Percentiles rank a stretch among this genome's conserved stretches.
Conservation (phyloP, 1,284 basidiomycete genomes). For the Vanrija pseudolonga region DNA sequence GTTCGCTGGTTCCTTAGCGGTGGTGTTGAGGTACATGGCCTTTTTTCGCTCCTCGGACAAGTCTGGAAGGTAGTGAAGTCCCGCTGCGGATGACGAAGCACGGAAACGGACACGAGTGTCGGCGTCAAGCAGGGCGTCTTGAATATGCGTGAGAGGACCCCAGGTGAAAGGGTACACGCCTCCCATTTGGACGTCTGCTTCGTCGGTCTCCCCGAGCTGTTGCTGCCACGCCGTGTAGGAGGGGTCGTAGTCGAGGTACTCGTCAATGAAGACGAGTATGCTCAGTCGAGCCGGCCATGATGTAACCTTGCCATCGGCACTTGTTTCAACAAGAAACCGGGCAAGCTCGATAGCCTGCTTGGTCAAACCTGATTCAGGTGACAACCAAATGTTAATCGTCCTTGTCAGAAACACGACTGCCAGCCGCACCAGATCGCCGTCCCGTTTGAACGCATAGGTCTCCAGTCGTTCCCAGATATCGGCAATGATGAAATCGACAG, state of each 20-base stretch:
- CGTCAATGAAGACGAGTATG: conserved; percentile 63
- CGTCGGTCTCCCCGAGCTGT: conserved; percentile 17
- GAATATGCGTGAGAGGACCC: conserved; percentile 48
- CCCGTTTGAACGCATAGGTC: conserved; percentile 60
- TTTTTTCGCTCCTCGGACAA: conserved; percentile 19
- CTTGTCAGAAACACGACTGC: conserved; percentile 63
- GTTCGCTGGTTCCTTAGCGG: conserved; percentile 16
- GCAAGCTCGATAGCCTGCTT: conserved; percentile 56
- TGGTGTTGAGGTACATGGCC: conserved; percentile 23
- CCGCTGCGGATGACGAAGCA: conserved; percentile 61
- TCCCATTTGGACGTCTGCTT: conserved; percentile 26
- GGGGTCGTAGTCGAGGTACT: conserved; percentile 63
- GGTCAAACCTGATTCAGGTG: conserved; percentile 50
- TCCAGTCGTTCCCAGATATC: conserved; percentile 57
- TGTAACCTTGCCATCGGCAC: conserved; percentile 53
- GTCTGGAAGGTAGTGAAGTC: conserved; percentile 26
- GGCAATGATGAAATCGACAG: conserved; percentile 57
- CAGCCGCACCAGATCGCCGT: conserved; percentile 57
- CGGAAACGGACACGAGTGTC: conserved; percentile 86
- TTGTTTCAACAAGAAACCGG: conserved; percentile 55
- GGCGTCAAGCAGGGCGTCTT: conserved; percentile 62
- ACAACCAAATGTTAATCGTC: conserved; percentile 65
- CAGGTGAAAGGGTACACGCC: conserved; percentile 3
- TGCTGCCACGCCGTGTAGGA: conserved; percentile 27
- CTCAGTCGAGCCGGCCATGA: conserved; percentile 69